Evolutionary conservation across 139 green algal genomes (phyloP), one percentile per base, ranked within the genome.

Genomic region (Spirogloea muscicola): DNA sequence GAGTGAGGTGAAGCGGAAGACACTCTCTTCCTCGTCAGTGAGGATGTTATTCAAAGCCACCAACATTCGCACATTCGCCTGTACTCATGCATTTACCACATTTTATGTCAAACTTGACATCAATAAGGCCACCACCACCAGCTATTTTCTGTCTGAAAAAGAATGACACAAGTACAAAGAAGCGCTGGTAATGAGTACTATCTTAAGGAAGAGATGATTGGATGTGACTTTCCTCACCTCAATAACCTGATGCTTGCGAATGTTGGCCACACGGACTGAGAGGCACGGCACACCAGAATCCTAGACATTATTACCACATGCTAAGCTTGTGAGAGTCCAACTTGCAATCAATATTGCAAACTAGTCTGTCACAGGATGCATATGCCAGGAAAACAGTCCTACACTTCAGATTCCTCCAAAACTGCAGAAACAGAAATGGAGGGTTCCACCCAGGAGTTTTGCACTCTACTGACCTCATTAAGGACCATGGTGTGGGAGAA

Each of bases 221-320:
- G 21, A 55, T 31, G 46, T 21, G 46, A 55, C n/a, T 62, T 5
- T 51, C 40, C 68, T 18, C 64, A 77, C 68, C 68, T 74, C 65
- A 16, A 80, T 80, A 34, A 80, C 9, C 42, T 82, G 74, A 43
- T 82, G 74, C 68, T 82, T 82, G 51, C 74, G 67, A 34, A 82
- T 41, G 33, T 82, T 82, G 44, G 44, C 74, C 39, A 82, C 68
- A 5, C 74, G 74, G 21, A 68, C 72, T 21, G 67, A 40, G 9
- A 82, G 68, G 18, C 68, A 55, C n/a, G 67, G 65, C 27, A 82
- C 68, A 25, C 74, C 74, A 38, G n/a, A n/a, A n/a, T n/a, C n/a
- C n/a, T n/a, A n/a, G n/a, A n/a, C n/a, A n/a, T n/a, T n/a, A n/a
- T n/a, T n/a, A n/a, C n/a, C n/a, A n/a, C n/a, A n/a, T n/a, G n/a